phyloP scores from a whole-genome alignment of 2,329 filamentous ascomycete species.

The Coniella lustricola region DNA sequence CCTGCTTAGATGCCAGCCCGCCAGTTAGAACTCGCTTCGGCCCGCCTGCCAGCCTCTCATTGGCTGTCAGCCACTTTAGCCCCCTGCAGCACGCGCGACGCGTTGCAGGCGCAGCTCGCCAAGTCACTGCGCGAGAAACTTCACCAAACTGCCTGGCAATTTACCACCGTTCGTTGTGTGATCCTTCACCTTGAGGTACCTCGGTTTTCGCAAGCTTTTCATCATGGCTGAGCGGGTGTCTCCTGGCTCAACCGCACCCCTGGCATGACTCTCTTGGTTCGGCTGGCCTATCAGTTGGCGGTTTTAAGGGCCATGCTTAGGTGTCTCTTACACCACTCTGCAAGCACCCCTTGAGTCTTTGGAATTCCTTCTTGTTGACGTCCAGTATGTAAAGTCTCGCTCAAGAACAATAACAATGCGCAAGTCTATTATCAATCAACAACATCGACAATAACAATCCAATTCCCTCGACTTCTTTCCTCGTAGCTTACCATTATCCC shows the following conservation, averaged over 20 bases:
- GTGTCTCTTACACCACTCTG: too few relatives aligned
- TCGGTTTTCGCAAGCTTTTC: slow-evolving; percentile 6
- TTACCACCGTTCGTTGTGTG: not conserved
- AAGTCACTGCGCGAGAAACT: slow-evolving; percentile 16
- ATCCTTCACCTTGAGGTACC: not conserved
- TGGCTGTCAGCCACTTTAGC: slow-evolving; percentile 22
- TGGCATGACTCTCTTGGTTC: slow-evolving; percentile 9
- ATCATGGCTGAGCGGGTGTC: slow-evolving; percentile 4
- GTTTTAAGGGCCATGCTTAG: not conserved
- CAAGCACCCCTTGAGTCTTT: too few relatives aligned
- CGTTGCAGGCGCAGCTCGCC: slow-evolving; percentile 4
- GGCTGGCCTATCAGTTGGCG: not conserved
- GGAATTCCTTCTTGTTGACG: too few relatives aligned
- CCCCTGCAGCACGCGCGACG: slow-evolving; percentile 22
- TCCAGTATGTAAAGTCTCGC: too few relatives aligned
- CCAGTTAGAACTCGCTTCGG: too few relatives aligned
- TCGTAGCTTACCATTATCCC: too few relatives aligned
- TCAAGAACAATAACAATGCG: too few relatives aligned
- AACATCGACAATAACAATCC: too few relatives aligned
- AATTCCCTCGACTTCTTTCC: too few relatives aligned
- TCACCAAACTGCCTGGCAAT: slow-evolving; percentile 10
- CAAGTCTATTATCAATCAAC: too few relatives aligned
- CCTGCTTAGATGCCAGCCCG: too few relatives aligned
- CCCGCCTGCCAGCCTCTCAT: slow-evolving; percentile 14
- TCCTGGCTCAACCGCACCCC: slow-evolving; percentile 2